Base-by-base conservation (phyloP, 495 filamentous ascomycete species). In the Podospora pseudoanserina region DNA sequence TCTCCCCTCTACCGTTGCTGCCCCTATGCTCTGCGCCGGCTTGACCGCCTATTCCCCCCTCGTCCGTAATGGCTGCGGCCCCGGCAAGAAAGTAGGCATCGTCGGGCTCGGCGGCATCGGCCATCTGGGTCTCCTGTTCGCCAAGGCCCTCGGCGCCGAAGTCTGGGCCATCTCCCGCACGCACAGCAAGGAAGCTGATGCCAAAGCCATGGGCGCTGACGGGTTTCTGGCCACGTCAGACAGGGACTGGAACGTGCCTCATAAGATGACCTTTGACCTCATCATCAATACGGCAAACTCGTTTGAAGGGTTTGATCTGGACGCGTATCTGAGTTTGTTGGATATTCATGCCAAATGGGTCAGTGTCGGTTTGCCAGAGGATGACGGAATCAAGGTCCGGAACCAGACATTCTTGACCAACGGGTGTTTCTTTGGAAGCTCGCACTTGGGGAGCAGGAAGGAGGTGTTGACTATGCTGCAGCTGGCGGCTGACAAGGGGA, bases 11-110 rank as follows among this genome's bases (percentile, higher is more conserved):
- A 83, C 83, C 56, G 74, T 87, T 34, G 92, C 89, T 1, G 93
- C 93, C 16, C 93, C 92, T 1, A 96, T 96, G 92, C 84, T 96
- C 73, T 97, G 93, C 76, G 93, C 92, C 44, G 93, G 93, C 58
- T 78, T 96, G 34, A 97, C 94, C 1, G 88, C 87, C 32, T 96
- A 89, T 79, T 89, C 86, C 44, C 92, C 92, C 0, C 82, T 97
- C 2, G 88, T 91, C 54, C 87, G 90, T 28, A 88, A 91, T 74
- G 89, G 89, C n/a, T 82, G 81, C 57, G 89, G 89, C 0, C 89
- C 90, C 0, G 91, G 91, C n/a, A 92, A 91, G 80, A 92, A 91
- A 77, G 89, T 95, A 20, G 92, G 85, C 54, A 88, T 93, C 63
- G 88, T 96, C 7, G 85, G 85, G 1, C 68, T 86, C 4, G 90